Base-by-base conservation (phyloP, 352 stramenopile genomes). In the Phytophthora brassicae region DNA sequence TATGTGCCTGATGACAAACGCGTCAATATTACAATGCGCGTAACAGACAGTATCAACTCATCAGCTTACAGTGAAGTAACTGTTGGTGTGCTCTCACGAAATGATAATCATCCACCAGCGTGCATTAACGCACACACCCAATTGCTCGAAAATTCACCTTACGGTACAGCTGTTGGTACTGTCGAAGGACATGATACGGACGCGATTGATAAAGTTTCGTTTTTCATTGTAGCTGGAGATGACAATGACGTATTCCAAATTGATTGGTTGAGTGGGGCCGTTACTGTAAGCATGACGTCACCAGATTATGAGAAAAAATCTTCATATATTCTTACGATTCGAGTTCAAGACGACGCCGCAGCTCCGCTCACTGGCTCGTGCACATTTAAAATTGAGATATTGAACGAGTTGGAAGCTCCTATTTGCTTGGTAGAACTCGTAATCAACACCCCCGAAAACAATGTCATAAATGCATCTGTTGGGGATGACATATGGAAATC, bases 61-160 rank as follows among this genome's bases (percentile, higher is more conserved):
- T 65, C 41, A 4, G 64, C 70, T 16, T 89, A 67, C 51, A 84
- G 29, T 20, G 70, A 84, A 16, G 51, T 86, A 26, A 77, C 62
- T 1, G 24, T 88, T 14, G 48, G 57, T 6, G 65, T 88, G 22
- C 24, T 75, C n/a, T 80, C 78, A 12, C 72, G 72, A 38, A 71
- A 79, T 6, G 39, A 77, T 26, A 88, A 88, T 41, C 73, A 81
- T 53, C 74, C 79, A 8, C 79, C 79, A 0, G 57, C 67, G 33
- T 86, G 79, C 29, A 59, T 35, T 1, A 52, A 38, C 12, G 45
- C 56, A 4, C 45, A 56, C 7, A 48, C 75, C 3, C 60, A 80
- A 55, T 14, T 86, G n/a, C 66, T 68, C 22, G 79, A 88, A 35
- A 88, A 88, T 50, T 68, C 72, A 6, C 50, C 58, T 2, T 60